Evolutionary conservation across 768 basidiomycete species (phyloP).

Genomic region (Naganishia antarctica): DNA sequence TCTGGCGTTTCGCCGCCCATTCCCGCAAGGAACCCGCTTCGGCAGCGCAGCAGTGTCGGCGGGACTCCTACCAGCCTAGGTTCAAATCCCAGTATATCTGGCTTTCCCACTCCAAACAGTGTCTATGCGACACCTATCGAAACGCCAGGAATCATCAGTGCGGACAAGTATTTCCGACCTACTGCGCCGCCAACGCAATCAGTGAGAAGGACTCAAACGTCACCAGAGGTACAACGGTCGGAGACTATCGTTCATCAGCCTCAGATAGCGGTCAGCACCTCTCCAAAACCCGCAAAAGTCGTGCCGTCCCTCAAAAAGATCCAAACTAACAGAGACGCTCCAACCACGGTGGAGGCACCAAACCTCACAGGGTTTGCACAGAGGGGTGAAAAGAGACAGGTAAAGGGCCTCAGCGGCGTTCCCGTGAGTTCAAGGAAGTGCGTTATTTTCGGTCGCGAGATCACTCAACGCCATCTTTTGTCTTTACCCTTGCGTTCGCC

Average conservation of each 20-base stretch:
- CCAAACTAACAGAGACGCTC: no score
- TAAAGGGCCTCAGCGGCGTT: background rate
- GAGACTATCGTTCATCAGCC: no score
- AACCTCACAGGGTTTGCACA: no score
- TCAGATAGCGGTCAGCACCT: no score
- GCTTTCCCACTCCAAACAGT: background rate
- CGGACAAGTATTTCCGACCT: background rate
- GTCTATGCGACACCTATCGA: background rate
- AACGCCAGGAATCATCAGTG: background rate
- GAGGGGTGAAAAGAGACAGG: background rate
- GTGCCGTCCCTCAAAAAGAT: no score
- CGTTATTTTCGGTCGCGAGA: no score
- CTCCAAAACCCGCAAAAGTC: no score
- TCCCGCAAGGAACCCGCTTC: slow-evolving; percentile 24
- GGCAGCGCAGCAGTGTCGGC: background rate
- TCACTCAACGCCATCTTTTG: no score
- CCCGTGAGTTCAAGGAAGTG: background rate
- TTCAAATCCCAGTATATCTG: background rate
- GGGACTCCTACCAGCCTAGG: background rate
- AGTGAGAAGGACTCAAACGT: no score
- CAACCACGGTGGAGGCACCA: no score
- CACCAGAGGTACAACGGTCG: no score
- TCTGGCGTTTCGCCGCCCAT: slow-evolving; percentile 16
- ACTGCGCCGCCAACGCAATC: background rate
- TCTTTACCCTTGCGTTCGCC: no score